Evolutionary conservation across 148 eudicot species (phyloP).

Genomic region (Gaultheria prostrata): DNA sequence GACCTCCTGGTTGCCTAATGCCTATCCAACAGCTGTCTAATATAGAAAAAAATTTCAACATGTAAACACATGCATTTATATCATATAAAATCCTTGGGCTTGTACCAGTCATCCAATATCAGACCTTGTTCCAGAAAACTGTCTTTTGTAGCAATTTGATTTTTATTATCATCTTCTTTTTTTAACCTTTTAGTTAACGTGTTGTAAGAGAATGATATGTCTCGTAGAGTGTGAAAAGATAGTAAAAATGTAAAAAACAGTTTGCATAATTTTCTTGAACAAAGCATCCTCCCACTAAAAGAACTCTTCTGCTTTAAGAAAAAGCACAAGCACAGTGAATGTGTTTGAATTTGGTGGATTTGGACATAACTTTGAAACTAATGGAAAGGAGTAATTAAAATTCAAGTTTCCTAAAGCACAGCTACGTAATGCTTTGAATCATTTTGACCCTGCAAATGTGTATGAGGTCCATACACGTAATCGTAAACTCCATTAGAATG

Average conservation of each 20-base stretch:
- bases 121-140: not conserved
- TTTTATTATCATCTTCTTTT: too few relatives aligned
- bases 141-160: too few relatives aligned
- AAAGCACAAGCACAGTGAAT: not conserved
- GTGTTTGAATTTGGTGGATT: not conserved
- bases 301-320: not conserved
- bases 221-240: too few relatives aligned
- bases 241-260: too few relatives aligned
- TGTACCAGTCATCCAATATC: conserved; percentile 13
- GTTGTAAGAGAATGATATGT: too few relatives aligned
- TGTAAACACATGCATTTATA: not conserved
- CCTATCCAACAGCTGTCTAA: not conserved
- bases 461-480: too few relatives aligned
- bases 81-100: conserved; percentile 2
- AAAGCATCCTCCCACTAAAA: conserved; percentile 12
- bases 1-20: not conserved
- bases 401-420: too few relatives aligned
- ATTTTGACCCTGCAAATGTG: too few relatives aligned
- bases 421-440: too few relatives aligned
- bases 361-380: not conserved
- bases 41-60: not conserved
- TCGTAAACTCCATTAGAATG: too few relatives aligned
- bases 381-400: not conserved
- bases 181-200: too few relatives aligned
- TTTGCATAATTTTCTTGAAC: too few relatives aligned